A percentile compares a stretch with the other conserved stretches of the same genome.
phyloP scores from a whole-genome alignment of 768 basidiomycete species.

The Pleurotus tuber-regium region DNA sequence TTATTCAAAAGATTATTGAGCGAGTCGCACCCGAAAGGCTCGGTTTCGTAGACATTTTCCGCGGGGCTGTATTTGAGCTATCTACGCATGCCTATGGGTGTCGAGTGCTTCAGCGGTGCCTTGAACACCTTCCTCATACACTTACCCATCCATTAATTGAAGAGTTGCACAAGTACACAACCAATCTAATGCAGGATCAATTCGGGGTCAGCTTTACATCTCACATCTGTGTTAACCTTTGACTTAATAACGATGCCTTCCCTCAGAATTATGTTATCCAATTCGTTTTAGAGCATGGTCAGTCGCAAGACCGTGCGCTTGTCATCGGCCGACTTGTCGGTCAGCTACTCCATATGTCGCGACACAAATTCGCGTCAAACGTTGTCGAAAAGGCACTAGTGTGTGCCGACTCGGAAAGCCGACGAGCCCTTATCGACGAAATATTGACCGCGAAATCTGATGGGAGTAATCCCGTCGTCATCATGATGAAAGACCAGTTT shows the following conservation, averaged over 20 bases:
- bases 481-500: slow-evolving; percentile 86
- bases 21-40: slow-evolving; percentile 75
- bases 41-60: slow-evolving; percentile 71
- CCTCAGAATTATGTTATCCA: slow-evolving; percentile 92
- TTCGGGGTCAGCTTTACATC: slow-evolving; percentile 66
- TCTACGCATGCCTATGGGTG: slow-evolving; percentile 92
- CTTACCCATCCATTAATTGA: slow-evolving; percentile 73
- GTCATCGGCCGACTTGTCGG: slow-evolving; percentile 72
- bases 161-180: slow-evolving; percentile 72
- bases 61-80: slow-evolving; percentile 75
- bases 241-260: not conserved
- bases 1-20: slow-evolving; percentile 87
- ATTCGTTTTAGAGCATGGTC: slow-evolving; percentile 84
- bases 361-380: slow-evolving; percentile 94
- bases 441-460: slow-evolving; percentile 66
- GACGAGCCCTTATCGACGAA: slow-evolving; percentile 75
- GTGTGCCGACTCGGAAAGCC: slow-evolving; percentile 60
- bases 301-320: slow-evolving; percentile 59
- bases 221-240: not conserved
- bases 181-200: slow-evolving; percentile 82
- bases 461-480: slow-evolving; percentile 65
- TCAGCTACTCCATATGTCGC: slow-evolving; percentile 74
- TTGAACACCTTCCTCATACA: slow-evolving; percentile 76
- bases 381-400: slow-evolving; percentile 90
- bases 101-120: slow-evolving; percentile 89